Percentiles rank a stretch among this genome's conserved stretches.
Evolutionary conservation across 495 filamentous ascomycete genomes (phyloP).

Genomic region (Xylaria sp.): DNA sequence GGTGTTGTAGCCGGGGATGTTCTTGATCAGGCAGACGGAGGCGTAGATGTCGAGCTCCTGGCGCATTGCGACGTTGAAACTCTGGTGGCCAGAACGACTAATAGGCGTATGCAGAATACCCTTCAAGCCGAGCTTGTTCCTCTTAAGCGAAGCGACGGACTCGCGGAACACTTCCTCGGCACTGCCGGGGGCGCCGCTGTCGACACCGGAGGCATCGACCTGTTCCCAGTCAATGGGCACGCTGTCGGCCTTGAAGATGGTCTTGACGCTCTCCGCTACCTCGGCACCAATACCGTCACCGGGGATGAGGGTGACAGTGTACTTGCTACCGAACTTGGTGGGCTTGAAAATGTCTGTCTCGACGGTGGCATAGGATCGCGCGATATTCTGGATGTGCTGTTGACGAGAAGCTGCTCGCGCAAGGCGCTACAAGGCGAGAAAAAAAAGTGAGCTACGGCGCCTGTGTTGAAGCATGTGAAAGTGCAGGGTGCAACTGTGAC

Average conservation of each 20-base stretch:
- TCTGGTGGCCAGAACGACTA: constrained; percentile 95
- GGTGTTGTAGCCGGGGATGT: constrained; percentile 97
- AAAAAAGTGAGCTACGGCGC: constrained; percentile 34
- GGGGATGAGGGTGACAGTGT: constrained; percentile 97
- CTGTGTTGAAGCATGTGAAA: constrained; percentile 39
- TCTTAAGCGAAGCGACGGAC: constrained; percentile 90
- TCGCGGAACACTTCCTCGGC: constrained; percentile 94
- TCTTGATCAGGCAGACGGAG: constrained; percentile 97
- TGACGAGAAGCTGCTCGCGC: constrained; percentile 60
- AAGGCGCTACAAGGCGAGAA: constrained; percentile 54
- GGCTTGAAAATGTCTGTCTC: constrained; percentile 95
- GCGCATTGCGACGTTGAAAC: constrained; percentile 98
- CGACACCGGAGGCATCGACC: constrained; percentile 90
- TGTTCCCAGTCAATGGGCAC: constrained; percentile 99
- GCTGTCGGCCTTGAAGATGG: constrained; percentile 99
- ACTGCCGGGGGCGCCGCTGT: constrained; percentile 78
- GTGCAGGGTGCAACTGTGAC: constrained; percentile 39
- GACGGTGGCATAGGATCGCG: constrained; percentile 72
- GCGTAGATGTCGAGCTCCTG: constrained; percentile 99
- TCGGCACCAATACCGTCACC: constrained; percentile 98
- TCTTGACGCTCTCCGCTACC: constrained; percentile 97
- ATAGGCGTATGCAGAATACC: constrained; percentile 97
- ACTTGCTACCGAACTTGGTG: constrained; percentile 98
- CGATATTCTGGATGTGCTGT: constrained; percentile 48
- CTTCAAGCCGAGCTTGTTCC: constrained; percentile 98